Percentiles rank a stretch among this genome's conserved stretches.
These are phyloP conservation scores for Suillus ampliporus DNA, from an alignment of 768 basidiomycete species.

Conservation along the genomic window DNA sequence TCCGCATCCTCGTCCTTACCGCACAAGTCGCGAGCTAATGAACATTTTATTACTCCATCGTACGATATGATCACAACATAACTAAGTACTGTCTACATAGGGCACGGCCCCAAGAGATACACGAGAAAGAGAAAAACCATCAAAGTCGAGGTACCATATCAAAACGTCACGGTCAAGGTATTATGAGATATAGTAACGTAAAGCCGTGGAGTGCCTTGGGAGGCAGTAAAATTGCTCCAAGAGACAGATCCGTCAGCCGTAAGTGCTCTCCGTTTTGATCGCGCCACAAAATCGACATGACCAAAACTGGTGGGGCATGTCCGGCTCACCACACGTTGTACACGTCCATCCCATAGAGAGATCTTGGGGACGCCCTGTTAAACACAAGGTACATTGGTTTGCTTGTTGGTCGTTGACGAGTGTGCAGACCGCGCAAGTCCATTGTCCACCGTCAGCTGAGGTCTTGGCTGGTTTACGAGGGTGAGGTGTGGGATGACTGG, in stretches of 20 bases:
- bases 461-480: not conserved
- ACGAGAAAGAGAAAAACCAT: not conserved
- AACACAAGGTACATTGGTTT: constrained; percentile 69
- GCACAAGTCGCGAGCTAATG: not conserved
- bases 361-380: constrained; percentile 43
- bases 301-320: constrained; percentile 72
- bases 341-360: constrained; percentile 64
- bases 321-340: constrained; percentile 62
- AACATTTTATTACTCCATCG: not conserved
- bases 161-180: not conserved
- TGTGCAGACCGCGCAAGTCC: constrained; percentile 68
- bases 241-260: not conserved
- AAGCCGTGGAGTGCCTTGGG: not conserved
- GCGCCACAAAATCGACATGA: constrained; percentile 75
- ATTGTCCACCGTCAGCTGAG: constrained; percentile 34
- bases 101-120: not conserved
- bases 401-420: constrained; percentile 58
- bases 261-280: constrained; percentile 52
- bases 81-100: not conserved
- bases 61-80: not conserved
- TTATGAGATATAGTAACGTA: not conserved
- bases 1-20: no score
- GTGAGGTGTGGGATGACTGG: constrained; percentile 1
- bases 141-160: not conserved
- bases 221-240: not conserved